Evolutionary conservation across 129 eudicot genomes (phyloP).

Genomic region (Logfia minima): DNA sequence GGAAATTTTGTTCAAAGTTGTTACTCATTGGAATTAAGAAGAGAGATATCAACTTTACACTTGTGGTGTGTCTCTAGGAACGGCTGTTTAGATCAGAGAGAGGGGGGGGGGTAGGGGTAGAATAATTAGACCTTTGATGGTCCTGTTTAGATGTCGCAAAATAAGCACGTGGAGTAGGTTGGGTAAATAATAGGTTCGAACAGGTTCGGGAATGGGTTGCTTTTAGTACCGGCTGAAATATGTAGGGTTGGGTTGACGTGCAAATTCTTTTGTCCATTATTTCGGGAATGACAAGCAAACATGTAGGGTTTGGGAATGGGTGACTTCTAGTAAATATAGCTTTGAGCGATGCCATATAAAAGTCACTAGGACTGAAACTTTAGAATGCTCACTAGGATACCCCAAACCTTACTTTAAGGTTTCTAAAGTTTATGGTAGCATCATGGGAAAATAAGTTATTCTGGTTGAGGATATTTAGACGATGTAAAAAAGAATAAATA

Average conservation of each 20-base stretch:
- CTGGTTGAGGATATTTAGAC: background rate
- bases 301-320: too few species aligned
- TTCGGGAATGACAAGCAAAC: too few species aligned
- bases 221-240: too few species aligned
- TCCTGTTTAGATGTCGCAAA: too few species aligned
- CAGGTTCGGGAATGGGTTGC: too few species aligned
- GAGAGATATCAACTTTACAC: background rate
- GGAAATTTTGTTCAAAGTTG: background rate
- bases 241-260: background rate
- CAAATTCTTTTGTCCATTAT: background rate
- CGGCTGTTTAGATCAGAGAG: background rate
- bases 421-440: background rate
- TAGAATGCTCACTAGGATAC: background rate
- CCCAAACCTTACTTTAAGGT: background rate
- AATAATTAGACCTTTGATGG: slow-evolving; percentile 8
- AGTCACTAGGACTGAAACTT: background rate
- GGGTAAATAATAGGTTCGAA: background rate
- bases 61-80: slow-evolving; percentile 15
- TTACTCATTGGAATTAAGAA: slow-evolving; percentile 5
- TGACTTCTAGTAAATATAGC: background rate
- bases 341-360: background rate
- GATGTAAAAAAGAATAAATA: background rate
- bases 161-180: background rate
- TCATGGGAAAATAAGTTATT: background rate
- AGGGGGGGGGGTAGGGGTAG: background rate